Evolutionary conservation across 768 basidiomycete species (phyloP).

Genomic region (Zangia roseola): DNA sequence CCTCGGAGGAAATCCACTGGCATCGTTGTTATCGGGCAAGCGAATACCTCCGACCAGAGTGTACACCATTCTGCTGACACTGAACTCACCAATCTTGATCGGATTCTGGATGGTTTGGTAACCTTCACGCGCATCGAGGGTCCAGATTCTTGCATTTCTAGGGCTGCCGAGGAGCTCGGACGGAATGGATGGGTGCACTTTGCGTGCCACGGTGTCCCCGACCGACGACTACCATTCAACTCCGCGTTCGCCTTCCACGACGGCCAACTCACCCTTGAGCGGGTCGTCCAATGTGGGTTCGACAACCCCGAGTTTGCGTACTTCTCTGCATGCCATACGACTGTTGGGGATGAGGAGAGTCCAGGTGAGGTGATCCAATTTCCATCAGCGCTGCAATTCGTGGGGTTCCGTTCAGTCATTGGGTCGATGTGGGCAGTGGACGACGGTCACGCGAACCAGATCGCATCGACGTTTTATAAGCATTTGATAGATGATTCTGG

Average conservation of each 20-base stretch:
- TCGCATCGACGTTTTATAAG: too few species aligned
- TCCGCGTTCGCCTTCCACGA: too few species aligned
- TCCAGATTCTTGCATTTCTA: neutral
- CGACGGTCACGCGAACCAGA: too few species aligned
- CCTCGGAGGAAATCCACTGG: too few species aligned
- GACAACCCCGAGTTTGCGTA: slow-evolving; percentile 6
- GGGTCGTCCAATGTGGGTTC: slow-evolving; percentile 4
- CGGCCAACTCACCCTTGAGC: neutral
- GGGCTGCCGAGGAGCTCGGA: slow-evolving; percentile 1
- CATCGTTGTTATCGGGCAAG: slow-evolving; percentile 5
- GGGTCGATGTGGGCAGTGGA: too few species aligned
- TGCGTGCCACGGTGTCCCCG: slow-evolving; percentile 20
- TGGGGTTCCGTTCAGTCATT: too few species aligned
- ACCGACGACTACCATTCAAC: slow-evolving; percentile 8
- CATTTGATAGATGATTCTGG: too few species aligned
- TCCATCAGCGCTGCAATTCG: too few species aligned
- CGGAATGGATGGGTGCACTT: slow-evolving; percentile 20
- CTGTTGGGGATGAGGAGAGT: too few species aligned
- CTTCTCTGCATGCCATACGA: slow-evolving; percentile 26
- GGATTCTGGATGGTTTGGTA: neutral
- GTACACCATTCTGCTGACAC: neutral
- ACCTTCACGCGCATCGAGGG: too few species aligned
- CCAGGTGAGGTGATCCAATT: too few species aligned
- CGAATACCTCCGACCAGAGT: neutral
- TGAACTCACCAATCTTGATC: neutral